These are phyloP conservation scores for Phialocephala sp. DNA, from an alignment of 2,329 filamentous ascomycete species.

Conservation along the genomic window DNA sequence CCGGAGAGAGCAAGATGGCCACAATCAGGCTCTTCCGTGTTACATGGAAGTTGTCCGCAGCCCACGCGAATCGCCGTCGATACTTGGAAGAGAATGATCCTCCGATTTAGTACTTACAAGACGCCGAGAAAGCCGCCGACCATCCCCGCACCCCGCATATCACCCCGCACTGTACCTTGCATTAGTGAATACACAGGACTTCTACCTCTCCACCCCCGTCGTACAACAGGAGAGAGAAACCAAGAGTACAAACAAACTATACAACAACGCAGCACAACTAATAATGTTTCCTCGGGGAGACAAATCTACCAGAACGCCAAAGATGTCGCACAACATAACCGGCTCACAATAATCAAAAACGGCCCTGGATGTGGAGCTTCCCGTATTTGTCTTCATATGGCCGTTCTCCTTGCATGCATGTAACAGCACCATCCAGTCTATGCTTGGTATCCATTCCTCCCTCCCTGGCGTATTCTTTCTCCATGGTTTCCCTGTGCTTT, in stretches of 20 bases:
- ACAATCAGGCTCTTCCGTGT: not conserved
- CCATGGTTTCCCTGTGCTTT: slow-evolving; percentile 57
- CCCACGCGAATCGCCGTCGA: not conserved
- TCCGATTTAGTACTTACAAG: not conserved
- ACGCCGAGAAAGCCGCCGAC: slow-evolving; percentile 7
- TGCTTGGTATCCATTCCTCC: slow-evolving; percentile 19
- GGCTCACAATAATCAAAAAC: not conserved
- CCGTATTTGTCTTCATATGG: slow-evolving; percentile 13
- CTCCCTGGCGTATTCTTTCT: slow-evolving; percentile 36
- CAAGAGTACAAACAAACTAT: not conserved
- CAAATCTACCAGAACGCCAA: slow-evolving; percentile 3
- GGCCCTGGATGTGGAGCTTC: slow-evolving; percentile 5
- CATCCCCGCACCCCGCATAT: slow-evolving; percentile 2
- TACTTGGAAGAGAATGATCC: not conserved
- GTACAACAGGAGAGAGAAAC: not conserved
- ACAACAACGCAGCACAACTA: not conserved
- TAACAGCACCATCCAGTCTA: slow-evolving; percentile 1
- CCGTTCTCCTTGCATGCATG: slow-evolving; percentile 8
- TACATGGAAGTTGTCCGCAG: too few relatives aligned
- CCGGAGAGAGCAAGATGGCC: not conserved
- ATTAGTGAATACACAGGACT: not conserved
- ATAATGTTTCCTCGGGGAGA: slow-evolving; percentile 5
- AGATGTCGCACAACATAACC: not conserved
- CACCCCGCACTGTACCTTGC: not conserved
- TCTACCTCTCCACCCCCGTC: not conserved